Evolutionary conservation across 441 rosid genomes (phyloP).

Genomic region (Populus tomentosa): DNA sequence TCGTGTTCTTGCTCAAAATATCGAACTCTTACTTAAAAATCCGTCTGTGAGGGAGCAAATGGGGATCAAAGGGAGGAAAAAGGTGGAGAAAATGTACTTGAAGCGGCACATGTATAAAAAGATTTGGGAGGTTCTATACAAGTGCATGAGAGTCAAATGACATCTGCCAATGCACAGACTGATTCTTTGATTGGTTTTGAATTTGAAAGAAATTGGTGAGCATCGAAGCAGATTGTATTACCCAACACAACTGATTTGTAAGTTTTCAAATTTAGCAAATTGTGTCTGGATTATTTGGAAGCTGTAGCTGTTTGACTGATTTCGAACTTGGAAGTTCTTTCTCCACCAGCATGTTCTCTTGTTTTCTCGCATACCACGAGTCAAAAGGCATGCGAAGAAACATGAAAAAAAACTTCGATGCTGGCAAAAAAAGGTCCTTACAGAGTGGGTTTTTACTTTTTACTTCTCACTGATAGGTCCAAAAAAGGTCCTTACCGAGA

Average conservation of each 20-base stretch:
- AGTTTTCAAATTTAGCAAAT: neutral
- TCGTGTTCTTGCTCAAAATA: conserved; percentile 55
- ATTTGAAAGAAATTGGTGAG: conserved; percentile 12
- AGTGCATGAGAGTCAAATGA: conserved; percentile 66
- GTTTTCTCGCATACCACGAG: too few relatives aligned
- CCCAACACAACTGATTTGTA: neutral
- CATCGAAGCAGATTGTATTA: neutral
- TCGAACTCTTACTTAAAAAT: conserved; percentile 46
- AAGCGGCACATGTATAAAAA: conserved; percentile 84
- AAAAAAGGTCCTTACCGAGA: too few relatives aligned
- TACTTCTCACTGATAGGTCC: too few relatives aligned
- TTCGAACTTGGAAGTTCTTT: too few relatives aligned
- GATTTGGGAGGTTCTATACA: conserved; percentile 68
- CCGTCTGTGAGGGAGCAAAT: conserved; percentile 56
- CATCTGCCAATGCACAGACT: neutral
- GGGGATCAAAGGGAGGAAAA: conserved; percentile 70
- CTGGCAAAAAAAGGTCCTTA: too few relatives aligned
- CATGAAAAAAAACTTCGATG: too few relatives aligned
- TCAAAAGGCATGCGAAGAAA: too few relatives aligned
- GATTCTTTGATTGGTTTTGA: conserved; percentile 5
- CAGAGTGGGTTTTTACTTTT: too few relatives aligned
- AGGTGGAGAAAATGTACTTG: conserved; percentile 59
- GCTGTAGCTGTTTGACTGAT: neutral
- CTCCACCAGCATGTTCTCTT: too few relatives aligned
- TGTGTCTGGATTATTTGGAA: neutral